Conservation (phyloP, 2,329 filamentous ascomycete species). For the Phyllachora maydis region DNA sequence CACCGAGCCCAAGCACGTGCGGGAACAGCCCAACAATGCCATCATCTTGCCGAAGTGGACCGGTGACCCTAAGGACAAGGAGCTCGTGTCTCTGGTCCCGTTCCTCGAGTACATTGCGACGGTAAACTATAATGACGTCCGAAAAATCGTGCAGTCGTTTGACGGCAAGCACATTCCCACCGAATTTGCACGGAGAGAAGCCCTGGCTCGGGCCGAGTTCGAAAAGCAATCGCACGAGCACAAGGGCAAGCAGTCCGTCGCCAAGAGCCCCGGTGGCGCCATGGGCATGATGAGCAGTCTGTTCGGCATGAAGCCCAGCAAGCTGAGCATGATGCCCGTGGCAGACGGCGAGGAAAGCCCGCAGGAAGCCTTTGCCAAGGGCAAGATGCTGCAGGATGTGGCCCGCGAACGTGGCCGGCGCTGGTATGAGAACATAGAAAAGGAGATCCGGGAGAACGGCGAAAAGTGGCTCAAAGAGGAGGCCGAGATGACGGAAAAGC, state of each 20-base stretch:
- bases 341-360: constrained; percentile 49
- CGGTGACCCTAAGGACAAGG: constrained; percentile 63
- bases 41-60: constrained; percentile 83
- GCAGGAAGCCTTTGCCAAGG: constrained; percentile 63
- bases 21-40: constrained; percentile 88
- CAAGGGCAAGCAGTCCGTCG: constrained; percentile 36
- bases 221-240: constrained; percentile 55
- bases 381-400: constrained; percentile 94
- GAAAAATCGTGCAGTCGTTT: constrained; percentile 70
- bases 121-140: constrained; percentile 78
- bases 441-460: constrained; percentile 80
- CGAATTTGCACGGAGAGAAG: constrained; percentile 80
- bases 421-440: constrained; percentile 76
- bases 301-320: constrained; percentile 56
- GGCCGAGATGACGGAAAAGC: constrained; percentile 69
- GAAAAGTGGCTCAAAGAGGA: constrained; percentile 94
- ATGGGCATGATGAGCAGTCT: constrained; percentile 49
- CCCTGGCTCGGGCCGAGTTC: constrained; percentile 67
- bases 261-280: constrained; percentile 26
- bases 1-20: constrained; percentile 62
- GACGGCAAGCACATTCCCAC: constrained; percentile 74
- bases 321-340: constrained; percentile 37
- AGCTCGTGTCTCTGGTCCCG: constrained; percentile 74
- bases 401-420: constrained; percentile 79
- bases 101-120: constrained; percentile 96